These are phyloP conservation scores for Pichia cephalocereana DNA, from an alignment of 805 yeast species.

Conservation along the genomic window DNA sequence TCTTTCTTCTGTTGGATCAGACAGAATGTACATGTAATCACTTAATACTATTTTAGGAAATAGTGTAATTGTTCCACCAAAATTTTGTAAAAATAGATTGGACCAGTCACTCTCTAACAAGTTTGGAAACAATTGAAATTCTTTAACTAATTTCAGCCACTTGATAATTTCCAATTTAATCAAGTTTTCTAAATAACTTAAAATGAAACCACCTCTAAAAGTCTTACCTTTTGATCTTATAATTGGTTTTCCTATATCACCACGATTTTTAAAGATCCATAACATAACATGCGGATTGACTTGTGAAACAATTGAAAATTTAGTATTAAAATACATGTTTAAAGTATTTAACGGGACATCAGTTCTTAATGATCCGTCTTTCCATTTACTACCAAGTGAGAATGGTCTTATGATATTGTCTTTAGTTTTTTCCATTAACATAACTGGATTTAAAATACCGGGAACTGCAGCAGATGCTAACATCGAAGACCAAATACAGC, in stretches of 20 bases:
- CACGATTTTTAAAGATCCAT: constrained; percentile 70
- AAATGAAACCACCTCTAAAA: constrained; percentile 69
- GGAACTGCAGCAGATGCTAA: constrained; percentile 80
- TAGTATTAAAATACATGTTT: constrained; percentile 67
- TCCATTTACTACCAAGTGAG: constrained; percentile 67
- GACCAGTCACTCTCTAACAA: constrained; percentile 75
- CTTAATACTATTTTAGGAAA: constrained; percentile 57
- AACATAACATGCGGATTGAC: constrained; percentile 76
- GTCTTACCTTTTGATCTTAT: constrained; percentile 46
- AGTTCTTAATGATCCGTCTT: constrained; percentile 71
- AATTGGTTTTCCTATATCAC: constrained; percentile 75
- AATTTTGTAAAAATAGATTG: constrained; percentile 61
- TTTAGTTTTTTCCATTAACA: constrained; percentile 49
- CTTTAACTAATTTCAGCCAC: constrained; percentile 61
- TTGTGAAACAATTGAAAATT: constrained; percentile 69
- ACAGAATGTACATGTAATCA: constrained; percentile 55
- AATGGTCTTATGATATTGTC: constrained; percentile 46
- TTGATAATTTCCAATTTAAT: constrained; percentile 67
- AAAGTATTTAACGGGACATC: constrained; percentile 70
- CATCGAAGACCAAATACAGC: constrained; percentile 73
- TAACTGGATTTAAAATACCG: constrained; percentile 72
- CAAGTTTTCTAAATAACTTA: constrained; percentile 62
- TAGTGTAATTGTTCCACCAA: constrained; percentile 66
- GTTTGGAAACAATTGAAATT: constrained; percentile 59
- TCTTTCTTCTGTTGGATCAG: constrained; percentile 58